Percentiles rank a stretch among this genome's conserved stretches.
phyloP scores from a whole-genome alignment of 2,329 filamentous ascomycete genomes.

The Beauveria medogensis region DNA sequence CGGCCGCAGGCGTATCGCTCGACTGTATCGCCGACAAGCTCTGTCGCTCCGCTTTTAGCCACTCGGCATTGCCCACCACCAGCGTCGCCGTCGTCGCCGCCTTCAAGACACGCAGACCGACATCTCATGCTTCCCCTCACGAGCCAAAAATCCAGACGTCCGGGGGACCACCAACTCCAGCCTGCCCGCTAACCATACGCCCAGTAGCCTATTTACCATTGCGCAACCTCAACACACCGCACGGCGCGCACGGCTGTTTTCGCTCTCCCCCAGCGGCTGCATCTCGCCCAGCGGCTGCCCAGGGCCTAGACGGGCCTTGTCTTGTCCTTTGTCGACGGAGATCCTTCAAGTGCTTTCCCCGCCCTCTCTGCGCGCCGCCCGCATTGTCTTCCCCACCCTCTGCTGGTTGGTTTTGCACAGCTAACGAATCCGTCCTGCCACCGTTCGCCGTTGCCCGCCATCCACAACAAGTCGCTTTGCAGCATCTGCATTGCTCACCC shows the following conservation, averaged over 20 bases:
- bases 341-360: slow-evolving; percentile 1
- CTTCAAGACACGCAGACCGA: not conserved
- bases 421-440: not conserved
- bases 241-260: not conserved
- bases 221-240: not conserved
- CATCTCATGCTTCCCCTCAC: slow-evolving; percentile 10
- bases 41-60: not conserved
- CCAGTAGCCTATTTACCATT: slow-evolving; percentile 1
- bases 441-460: not conserved
- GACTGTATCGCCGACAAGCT: not conserved
- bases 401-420: not conserved
- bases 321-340: slow-evolving; percentile 4
- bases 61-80: not conserved
- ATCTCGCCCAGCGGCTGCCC: not conserved
- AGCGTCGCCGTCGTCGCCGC: not conserved
- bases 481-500: not conserved
- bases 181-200: not conserved
- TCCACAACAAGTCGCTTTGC: not conserved
- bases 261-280: not conserved
- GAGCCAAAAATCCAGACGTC: not conserved
- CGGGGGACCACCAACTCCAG: not conserved
- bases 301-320: not conserved
- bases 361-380: not conserved
- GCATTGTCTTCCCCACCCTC: not conserved
- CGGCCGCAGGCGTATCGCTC: not conserved